Evolutionary conservation across 306 rosid genomes (phyloP).

Genomic region (Casuarina glauca): DNA sequence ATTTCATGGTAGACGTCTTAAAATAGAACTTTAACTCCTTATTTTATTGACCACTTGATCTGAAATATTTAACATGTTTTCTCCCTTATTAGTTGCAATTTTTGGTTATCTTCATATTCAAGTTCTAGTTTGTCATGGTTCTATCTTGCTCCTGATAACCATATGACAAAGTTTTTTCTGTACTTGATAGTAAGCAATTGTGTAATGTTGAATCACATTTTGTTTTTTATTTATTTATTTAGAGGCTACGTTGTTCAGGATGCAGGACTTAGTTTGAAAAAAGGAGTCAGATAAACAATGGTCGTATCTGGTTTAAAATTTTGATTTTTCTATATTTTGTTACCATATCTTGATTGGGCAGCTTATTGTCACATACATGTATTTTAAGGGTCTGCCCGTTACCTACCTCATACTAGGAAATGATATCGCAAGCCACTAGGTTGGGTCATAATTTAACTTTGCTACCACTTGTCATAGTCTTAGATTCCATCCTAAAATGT

Average conservation of each 20-base stretch:
- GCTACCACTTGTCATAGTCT: too few species aligned
- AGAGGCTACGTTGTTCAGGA: neutral
- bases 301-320: neutral
- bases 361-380: neutral
- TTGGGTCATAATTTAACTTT: too few species aligned
- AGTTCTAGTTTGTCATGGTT: constrained; percentile 16
- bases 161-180: neutral
- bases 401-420: too few species aligned
- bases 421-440: too few species aligned
- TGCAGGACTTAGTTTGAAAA: neutral
- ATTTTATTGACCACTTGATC: too few species aligned
- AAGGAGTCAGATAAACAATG: neutral
- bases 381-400: too few species aligned
- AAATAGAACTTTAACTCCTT: too few species aligned
- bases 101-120: neutral
- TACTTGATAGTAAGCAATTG: neutral
- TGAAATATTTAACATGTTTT: too few species aligned
- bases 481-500: too few species aligned
- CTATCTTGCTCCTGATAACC: neutral
- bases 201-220: neutral
- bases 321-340: neutral
- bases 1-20: too few species aligned
- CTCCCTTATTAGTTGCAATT: neutral
- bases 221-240: neutral
- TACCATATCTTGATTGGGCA: neutral